Percentiles rank a stretch among this genome's conserved stretches.
phyloP scores from a whole-genome alignment of 345 rosid genomes.

The Dimocarpus longan region DNA sequence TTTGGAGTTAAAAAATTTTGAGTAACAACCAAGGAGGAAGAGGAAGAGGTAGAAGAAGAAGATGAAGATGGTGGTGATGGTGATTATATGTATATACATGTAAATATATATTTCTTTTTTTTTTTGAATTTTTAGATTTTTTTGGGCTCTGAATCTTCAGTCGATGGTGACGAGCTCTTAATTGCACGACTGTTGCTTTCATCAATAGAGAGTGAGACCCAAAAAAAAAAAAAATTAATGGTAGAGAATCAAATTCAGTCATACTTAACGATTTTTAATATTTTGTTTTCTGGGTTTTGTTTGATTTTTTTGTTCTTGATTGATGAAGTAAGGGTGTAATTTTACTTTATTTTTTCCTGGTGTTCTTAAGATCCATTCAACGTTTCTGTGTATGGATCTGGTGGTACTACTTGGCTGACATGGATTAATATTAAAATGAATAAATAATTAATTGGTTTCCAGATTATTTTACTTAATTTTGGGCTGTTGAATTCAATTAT shows the following conservation, averaged over 20 bases:
- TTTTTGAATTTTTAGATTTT: slow-evolving; percentile 15
- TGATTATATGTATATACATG: slow-evolving; percentile 40
- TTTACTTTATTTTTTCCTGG: too few species aligned
- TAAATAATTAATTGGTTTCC: not conserved
- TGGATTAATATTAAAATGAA: slow-evolving; percentile 26
- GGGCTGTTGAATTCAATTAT: slow-evolving; percentile 16
- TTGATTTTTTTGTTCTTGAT: slow-evolving; percentile 8
- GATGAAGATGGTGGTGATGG: not conserved
- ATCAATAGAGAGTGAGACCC: slow-evolving; percentile 1
- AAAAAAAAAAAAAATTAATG: slow-evolving; percentile 15
- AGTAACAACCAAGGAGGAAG: slow-evolving; percentile 33
- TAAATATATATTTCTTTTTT: slow-evolving; percentile 41
- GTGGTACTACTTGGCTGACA: slow-evolving; percentile 43
- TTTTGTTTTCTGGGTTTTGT: slow-evolving; percentile 1
- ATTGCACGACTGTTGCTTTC: slow-evolving; percentile 8
- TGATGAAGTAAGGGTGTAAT: not conserved
- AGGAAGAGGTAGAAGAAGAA: slow-evolving; percentile 10
- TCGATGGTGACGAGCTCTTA: slow-evolving; percentile 24
- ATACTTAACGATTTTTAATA: not conserved
- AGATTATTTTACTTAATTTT: not conserved
- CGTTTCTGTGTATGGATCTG: slow-evolving; percentile 53
- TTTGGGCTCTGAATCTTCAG: slow-evolving; percentile 30
- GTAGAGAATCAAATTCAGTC: slow-evolving; percentile 4
- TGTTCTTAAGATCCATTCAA: slow-evolving; percentile 40
- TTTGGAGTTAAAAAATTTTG: not conserved